Evolutionary conservation across 2,329 filamentous ascomycete genomes (phyloP), one percentile per base, ranked within the genome.

Genomic region (Chrysoporthe austroafricana): DNA sequence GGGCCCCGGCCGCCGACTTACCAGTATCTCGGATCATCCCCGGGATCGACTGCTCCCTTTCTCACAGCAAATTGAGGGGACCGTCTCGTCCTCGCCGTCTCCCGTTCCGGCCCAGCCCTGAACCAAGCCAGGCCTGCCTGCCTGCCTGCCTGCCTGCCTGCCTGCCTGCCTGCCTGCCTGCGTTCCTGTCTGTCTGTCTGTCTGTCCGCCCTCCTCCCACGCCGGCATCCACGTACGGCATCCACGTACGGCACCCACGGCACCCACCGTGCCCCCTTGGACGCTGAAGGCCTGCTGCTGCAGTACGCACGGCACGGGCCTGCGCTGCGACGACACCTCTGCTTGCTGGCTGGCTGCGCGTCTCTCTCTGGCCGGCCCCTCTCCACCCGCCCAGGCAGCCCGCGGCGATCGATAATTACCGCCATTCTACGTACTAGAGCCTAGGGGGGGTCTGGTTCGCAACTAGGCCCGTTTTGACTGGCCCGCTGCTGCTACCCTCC

Each of bases 351-450:
- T 26, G 21, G 21, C n/a, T 60, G 42, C 36, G 11, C 13, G 18
- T 39, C 42, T 43, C 42, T 43, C 39, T 39, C 57, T 60, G 36
- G 57, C n/a, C 32, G 56, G 56, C 56, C 14, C 18, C 32, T 9
- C 32, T 61, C 56, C 66, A 58, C 64, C 63, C 50, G 56, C 59
- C 48, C 66, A 66, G 59, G 57, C 59, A 59, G 62, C 63, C 66
- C 63, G 50, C 56, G 42, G 63, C 63, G 50, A 54, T 60, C 66
- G 60, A 68, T 68, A 68, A 68, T 60, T 66, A 58, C 63, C 63
- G 57, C 63, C 66, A 57, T 56, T 54, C 66, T 66, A 26, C 26
- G 26, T 26, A 62, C 62, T 62, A 62, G 62, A 57, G 61, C 48
- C 60, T 62, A 61, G 61, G 62, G 63, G 56, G 57, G 63, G 52